These are phyloP conservation scores for Aspergillus asperescens DNA, from an alignment of 495 filamentous ascomycete species.

Conservation along the genomic window DNA sequence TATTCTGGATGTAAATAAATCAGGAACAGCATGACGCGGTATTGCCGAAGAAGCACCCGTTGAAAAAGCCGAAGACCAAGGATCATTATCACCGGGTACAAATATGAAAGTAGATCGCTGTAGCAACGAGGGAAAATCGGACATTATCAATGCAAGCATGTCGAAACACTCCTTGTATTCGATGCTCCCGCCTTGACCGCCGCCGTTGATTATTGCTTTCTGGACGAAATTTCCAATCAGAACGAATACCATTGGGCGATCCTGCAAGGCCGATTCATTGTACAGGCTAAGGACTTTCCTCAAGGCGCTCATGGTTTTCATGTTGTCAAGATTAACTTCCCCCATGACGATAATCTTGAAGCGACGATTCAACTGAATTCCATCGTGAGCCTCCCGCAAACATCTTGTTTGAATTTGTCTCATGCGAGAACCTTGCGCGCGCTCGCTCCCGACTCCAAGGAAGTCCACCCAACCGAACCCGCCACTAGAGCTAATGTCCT, in stretches of 20 bases:
- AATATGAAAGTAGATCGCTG: slow-evolving; percentile 78
- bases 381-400: slow-evolving; percentile 22
- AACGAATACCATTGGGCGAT: slow-evolving; percentile 71
- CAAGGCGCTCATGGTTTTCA: slow-evolving; percentile 68
- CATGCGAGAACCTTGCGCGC: slow-evolving; percentile 78
- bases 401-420: slow-evolving; percentile 59
- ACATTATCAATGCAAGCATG: slow-evolving; percentile 71
- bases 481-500: slow-evolving; percentile 57
- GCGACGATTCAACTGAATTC: slow-evolving; percentile 28
- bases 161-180: slow-evolving; percentile 96
- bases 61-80: slow-evolving; percentile 83
- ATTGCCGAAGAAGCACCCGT: slow-evolving; percentile 72
- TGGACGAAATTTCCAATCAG: slow-evolving; percentile 81
- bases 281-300: slow-evolving; percentile 69
- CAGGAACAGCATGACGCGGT: slow-evolving; percentile 70
- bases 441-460: slow-evolving; percentile 82
- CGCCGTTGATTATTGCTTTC: slow-evolving; percentile 61
- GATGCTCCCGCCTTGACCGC: slow-evolving; percentile 65
- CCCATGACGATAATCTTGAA: slow-evolving; percentile 66
- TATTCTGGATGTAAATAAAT: slow-evolving; percentile 80
- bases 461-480: slow-evolving; percentile 98
- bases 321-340: slow-evolving; percentile 80
- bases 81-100: slow-evolving; percentile 92
- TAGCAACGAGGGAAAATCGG: slow-evolving; percentile 81
- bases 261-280: slow-evolving; percentile 35